These are phyloP conservation scores for Cercophora sp. DNA, from an alignment of 495 filamentous ascomycete species.

Conservation along the genomic window DNA sequence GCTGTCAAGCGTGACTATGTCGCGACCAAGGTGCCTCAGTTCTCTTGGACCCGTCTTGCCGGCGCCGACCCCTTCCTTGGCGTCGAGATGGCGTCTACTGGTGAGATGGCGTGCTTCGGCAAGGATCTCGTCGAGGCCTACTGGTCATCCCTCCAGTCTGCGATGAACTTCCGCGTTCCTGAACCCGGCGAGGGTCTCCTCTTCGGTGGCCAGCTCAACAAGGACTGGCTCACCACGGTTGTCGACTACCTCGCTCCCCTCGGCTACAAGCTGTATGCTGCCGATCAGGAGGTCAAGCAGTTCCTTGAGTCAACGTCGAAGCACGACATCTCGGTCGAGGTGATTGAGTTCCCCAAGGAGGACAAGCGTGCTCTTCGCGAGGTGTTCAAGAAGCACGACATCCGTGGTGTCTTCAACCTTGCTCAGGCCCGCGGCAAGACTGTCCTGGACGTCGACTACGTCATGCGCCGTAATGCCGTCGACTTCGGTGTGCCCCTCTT, in stretches of 20 bases:
- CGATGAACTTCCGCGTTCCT: slow-evolving; percentile 98
- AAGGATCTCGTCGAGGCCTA: slow-evolving; percentile 94
- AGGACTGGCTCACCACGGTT: slow-evolving; percentile 61
- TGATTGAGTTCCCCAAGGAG: slow-evolving; percentile 95
- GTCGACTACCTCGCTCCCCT: slow-evolving; percentile 83
- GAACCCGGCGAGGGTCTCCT: slow-evolving; percentile 90
- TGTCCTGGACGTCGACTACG: slow-evolving; percentile 88
- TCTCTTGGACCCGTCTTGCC: slow-evolving; percentile 97
- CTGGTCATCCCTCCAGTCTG: slow-evolving; percentile 92
- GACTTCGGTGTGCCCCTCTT: slow-evolving; percentile 97
- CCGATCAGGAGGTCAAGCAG: slow-evolving; percentile 71
- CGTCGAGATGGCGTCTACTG: slow-evolving; percentile 95
- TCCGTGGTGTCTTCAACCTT: slow-evolving; percentile 93
- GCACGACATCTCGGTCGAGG: slow-evolving; percentile 66
- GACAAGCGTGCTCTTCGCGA: slow-evolving; percentile 93
- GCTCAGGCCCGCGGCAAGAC: slow-evolving; percentile 79
- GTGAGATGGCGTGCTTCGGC: slow-evolving; percentile 98
- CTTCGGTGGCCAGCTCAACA: slow-evolving; percentile 78
- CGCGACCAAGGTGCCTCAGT: slow-evolving; percentile 96
- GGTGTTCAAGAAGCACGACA: slow-evolving; percentile 96
- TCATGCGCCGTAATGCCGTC: slow-evolving; percentile 96
- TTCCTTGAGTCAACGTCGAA: slow-evolving; percentile 71
- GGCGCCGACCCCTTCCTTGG: slow-evolving; percentile 97
- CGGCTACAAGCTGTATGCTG: slow-evolving; percentile 90
- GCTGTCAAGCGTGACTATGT: slow-evolving; percentile 79